phyloP scores from a whole-genome alignment of 2,329 filamentous ascomycete genomes.

The Pseudopyricularia cyperi region DNA sequence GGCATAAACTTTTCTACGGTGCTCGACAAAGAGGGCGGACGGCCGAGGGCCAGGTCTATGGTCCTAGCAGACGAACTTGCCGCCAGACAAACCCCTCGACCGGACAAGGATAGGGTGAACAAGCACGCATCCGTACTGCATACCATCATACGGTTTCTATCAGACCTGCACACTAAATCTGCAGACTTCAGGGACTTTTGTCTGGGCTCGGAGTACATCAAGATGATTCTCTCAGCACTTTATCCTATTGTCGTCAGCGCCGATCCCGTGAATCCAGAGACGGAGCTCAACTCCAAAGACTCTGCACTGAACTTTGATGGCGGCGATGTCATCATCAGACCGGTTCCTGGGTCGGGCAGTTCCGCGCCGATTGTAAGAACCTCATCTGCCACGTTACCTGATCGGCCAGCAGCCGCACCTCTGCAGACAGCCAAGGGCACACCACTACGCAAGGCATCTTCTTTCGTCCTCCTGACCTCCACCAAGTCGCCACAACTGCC shows the following conservation, averaged over 20 bases:
- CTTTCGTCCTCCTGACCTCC: constrained; percentile 77
- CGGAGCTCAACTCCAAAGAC: constrained; percentile 74
- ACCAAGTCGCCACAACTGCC: constrained; percentile 45
- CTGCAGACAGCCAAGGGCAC: constrained; percentile 36
- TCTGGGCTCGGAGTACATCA: constrained; percentile 65
- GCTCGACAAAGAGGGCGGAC: constrained; percentile 11
- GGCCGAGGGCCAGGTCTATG: constrained; percentile 48
- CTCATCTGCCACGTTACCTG: constrained; percentile 37
- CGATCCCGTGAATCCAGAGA: constrained; percentile 70
- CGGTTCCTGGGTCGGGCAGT: constrained; percentile 47
- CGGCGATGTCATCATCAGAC: constrained; percentile 70
- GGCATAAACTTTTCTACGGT: not conserved
- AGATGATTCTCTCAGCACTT: constrained; percentile 64
- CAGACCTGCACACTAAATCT: constrained; percentile 66
- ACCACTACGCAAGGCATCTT: constrained; percentile 67
- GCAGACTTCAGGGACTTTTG: constrained; percentile 72
- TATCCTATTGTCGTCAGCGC: constrained; percentile 84
- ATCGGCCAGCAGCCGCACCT: constrained; percentile 23
- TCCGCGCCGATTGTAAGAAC: constrained; percentile 63
- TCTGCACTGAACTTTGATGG: constrained; percentile 75
- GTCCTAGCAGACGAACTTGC: constrained; percentile 45
- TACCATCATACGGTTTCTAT: constrained; percentile 65
- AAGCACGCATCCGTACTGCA: constrained; percentile 56
- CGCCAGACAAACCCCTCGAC: constrained; percentile 17
- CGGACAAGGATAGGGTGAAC: constrained; percentile 33